Conservation (phyloP, 2,329 filamentous ascomycete species). For the Pseudocercospora ulei region DNA sequence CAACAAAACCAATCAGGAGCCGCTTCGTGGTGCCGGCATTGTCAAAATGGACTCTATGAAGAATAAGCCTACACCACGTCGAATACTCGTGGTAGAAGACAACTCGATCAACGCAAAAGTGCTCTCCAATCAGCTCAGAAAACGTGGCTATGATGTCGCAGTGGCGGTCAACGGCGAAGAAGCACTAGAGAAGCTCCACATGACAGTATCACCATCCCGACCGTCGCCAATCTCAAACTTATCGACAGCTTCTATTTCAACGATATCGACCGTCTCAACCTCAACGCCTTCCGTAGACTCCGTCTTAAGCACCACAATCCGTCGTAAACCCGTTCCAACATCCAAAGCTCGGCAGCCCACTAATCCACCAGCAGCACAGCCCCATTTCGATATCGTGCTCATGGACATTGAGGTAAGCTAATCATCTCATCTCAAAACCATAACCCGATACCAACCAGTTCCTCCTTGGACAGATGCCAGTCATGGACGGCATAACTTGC, state of each 20-base stretch:
- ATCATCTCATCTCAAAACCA: no score
- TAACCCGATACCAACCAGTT: no score
- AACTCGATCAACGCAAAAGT: slow-evolving; percentile 31
- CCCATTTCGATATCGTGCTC: slow-evolving; percentile 23
- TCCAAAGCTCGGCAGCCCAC: not conserved
- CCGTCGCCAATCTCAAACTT: not conserved
- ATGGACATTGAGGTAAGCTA: slow-evolving; percentile 27
- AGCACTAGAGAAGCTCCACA: slow-evolving; percentile 24
- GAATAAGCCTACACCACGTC: not conserved
- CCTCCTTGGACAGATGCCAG: no score
- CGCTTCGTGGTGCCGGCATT: slow-evolving; percentile 6
- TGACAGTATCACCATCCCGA: slow-evolving; percentile 4
- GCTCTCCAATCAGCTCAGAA: slow-evolving; percentile 24
- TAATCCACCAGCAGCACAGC: not conserved
- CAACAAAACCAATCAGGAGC: not conserved
- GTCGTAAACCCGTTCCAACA: slow-evolving; percentile 13
- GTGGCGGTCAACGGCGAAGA: slow-evolving; percentile 27
- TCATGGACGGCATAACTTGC: slow-evolving; percentile 29
- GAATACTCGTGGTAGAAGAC: slow-evolving; percentile 26
- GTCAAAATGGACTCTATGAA: slow-evolving; percentile 1
- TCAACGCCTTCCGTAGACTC: slow-evolving; percentile 2
- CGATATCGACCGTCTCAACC: no score
- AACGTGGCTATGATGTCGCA: slow-evolving; percentile 23
- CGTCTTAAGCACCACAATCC: slow-evolving; percentile 5
- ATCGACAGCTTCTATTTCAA: not conserved